Evolutionary conservation across 768 basidiomycete species (phyloP).

Genomic region (Paxillus rubicundulus): DNA sequence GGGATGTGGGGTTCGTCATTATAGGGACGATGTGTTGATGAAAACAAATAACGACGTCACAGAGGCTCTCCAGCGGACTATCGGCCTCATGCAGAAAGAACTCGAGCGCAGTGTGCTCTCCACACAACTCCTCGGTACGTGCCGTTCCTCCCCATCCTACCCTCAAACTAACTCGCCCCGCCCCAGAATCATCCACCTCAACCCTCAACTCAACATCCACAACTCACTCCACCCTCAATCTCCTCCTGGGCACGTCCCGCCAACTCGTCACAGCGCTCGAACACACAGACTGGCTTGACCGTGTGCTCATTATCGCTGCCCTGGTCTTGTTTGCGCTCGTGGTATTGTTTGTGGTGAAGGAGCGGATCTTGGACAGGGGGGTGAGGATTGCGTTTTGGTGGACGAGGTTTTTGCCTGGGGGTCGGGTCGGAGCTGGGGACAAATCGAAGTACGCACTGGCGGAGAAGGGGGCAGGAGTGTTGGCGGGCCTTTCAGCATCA

Average conservation of each 20-base stretch:
- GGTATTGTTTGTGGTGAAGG: conserved; percentile 84
- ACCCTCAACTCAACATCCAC: conserved; percentile 71
- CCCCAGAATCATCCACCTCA: conserved; percentile 71
- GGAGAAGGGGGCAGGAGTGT: background rate
- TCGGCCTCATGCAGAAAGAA: conserved; percentile 85
- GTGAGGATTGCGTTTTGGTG: conserved; percentile 85
- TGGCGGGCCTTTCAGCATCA: conserved; percentile 4
- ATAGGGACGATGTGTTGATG: conserved; percentile 83
- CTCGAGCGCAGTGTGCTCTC: conserved; percentile 87
- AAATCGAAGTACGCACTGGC: conserved; percentile 6
- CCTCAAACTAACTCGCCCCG: background rate
- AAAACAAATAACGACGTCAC: conserved; percentile 88
- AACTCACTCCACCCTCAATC: conserved; percentile 72
- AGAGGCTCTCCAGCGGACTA: conserved; percentile 79
- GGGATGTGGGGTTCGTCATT: background rate
- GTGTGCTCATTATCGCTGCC: conserved; percentile 76
- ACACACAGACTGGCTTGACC: conserved; percentile 89
- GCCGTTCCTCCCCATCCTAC: background rate
- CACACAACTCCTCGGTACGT: conserved; percentile 77
- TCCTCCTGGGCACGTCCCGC: conserved; percentile 74
- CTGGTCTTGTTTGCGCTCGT: conserved; percentile 83
- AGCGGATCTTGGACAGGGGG: conserved; percentile 78
- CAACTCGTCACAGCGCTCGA: conserved; percentile 85
- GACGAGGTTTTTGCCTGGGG: conserved; percentile 65
- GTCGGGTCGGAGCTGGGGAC: conserved; percentile 1